Base-by-base conservation (phyloP, 257 asterid species). In the Solanum pinnatisectum region DNA sequence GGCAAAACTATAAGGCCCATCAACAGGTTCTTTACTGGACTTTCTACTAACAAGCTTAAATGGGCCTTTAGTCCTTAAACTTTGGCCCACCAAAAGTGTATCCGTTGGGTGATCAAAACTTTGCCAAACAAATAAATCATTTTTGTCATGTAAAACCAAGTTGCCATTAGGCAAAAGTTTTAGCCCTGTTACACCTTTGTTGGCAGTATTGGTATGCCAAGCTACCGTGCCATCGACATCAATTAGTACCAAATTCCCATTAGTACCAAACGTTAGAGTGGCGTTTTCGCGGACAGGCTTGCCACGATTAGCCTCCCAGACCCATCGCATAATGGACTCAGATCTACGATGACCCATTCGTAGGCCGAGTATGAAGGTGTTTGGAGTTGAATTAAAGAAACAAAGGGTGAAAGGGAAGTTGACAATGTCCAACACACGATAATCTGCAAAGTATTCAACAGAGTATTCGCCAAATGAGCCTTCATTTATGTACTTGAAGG, bases 81-180 rank as follows among this genome's bases (percentile, higher is more conserved):
- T 9, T 87, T 91, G 89, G 14, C 92, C 92, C 49, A 90, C 90
- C 44, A 89, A 79, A 14, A 91, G 86, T 16, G 92, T 89, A 33
- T 90, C 89, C 7, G 92, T 89, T 65, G 90, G 91, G n/a, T 84
- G 65, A 44, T 88, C 90, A 88, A 89, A 91, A 67, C 92, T 91
- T 46, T 91, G 91, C 92, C 92, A 88, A 4, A 91, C 65, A 42
- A 71, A 88, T 40, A 27, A 30, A 3, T 89, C 90, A 13, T 85
- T 88, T 5, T 5, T 68, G 40, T 87, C 88, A 81, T 87, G 85
- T 67, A 91, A 70, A 8, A 88, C 92, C 71, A 88, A 39, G 86
- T 91, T 91, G 1, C 92, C 92, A 20, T 84, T 88, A 0, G 85
- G 88, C 13, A 88, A 89, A 18, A 86, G 44, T 27, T 86, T 72